A percentile compares a stretch with the other conserved stretches of the same genome.
Evolutionary conservation across 345 rosid species (phyloP).

Genomic region (Camelina neglecta): DNA sequence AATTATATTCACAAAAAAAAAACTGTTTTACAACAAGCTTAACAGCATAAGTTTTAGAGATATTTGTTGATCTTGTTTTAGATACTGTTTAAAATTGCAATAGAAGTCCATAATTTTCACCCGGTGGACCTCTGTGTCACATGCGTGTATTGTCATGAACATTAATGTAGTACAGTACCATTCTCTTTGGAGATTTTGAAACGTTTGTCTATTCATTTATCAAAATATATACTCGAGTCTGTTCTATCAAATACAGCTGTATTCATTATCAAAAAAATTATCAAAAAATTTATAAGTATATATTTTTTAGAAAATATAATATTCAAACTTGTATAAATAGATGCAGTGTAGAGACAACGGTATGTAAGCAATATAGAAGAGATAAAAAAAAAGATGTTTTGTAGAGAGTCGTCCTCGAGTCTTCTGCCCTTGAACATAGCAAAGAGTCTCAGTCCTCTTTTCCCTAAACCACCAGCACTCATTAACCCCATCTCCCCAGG

Average conservation of each 20-base stretch:
- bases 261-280: background rate
- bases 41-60: background rate
- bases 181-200: background rate
- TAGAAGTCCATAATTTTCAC: too few species aligned
- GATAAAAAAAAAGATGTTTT: slow-evolving; percentile 22
- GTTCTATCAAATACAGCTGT: background rate
- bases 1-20: too few species aligned
- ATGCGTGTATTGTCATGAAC: too few species aligned
- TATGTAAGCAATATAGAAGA: slow-evolving; percentile 5
- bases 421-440: slow-evolving; percentile 34
- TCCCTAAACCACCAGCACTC: slow-evolving; percentile 33
- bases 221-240: background rate
- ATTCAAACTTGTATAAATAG: slow-evolving; percentile 21
- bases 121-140: background rate
- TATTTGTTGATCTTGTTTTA: too few species aligned
- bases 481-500: slow-evolving; percentile 10
- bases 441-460: slow-evolving; percentile 24
- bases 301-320: background rate
- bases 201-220: background rate
- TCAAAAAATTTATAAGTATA: too few species aligned
- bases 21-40: too few species aligned
- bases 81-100: background rate
- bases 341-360: slow-evolving; percentile 4
- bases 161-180: background rate
- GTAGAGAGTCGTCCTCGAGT: slow-evolving; percentile 38